phyloP scores from a whole-genome alignment of 163 green algal genomes.

The Picocystis sp. region DNA sequence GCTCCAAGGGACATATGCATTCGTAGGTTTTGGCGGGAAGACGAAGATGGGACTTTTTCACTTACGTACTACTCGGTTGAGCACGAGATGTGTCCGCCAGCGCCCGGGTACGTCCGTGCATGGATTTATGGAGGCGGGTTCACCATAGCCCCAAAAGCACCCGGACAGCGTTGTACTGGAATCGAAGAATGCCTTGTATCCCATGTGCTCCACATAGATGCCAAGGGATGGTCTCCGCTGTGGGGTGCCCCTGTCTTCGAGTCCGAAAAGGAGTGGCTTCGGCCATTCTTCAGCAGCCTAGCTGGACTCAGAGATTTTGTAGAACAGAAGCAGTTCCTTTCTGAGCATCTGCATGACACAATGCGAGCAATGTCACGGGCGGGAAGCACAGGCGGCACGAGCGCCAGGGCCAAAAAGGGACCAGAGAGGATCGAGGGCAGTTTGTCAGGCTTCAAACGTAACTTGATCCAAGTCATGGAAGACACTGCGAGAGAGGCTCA shows the following conservation, averaged over 20 bases:
- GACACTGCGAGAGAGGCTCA: neutral
- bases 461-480: too few relatives aligned
- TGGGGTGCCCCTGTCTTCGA: neutral
- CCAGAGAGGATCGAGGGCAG: neutral
- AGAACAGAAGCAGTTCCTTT: slow-evolving; percentile 5
- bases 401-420: too few relatives aligned
- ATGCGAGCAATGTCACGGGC: neutral
- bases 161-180: neutral
- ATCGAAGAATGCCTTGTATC: slow-evolving; percentile 3
- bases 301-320: slow-evolving; percentile 1
- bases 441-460: neutral
- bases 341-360: neutral
- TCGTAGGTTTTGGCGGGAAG: neutral
- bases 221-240: neutral
- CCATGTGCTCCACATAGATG: slow-evolving; percentile 2
- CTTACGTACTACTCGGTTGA: neutral
- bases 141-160: slow-evolving; percentile 2
- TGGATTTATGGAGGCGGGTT: too few relatives aligned
- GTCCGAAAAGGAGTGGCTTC: slow-evolving; percentile 4
- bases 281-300: slow-evolving; percentile 1
- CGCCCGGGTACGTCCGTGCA: too few relatives aligned
- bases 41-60: slow-evolving; percentile 3
- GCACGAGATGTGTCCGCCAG: too few relatives aligned
- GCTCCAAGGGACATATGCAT: neutral
- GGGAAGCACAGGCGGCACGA: too few relatives aligned